A percentile compares a stretch with the other conserved stretches of the same genome.
These are phyloP conservation scores for Phoma sp. DNA, from an alignment of 2,329 filamentous ascomycete genomes.

Conservation along the genomic window DNA sequence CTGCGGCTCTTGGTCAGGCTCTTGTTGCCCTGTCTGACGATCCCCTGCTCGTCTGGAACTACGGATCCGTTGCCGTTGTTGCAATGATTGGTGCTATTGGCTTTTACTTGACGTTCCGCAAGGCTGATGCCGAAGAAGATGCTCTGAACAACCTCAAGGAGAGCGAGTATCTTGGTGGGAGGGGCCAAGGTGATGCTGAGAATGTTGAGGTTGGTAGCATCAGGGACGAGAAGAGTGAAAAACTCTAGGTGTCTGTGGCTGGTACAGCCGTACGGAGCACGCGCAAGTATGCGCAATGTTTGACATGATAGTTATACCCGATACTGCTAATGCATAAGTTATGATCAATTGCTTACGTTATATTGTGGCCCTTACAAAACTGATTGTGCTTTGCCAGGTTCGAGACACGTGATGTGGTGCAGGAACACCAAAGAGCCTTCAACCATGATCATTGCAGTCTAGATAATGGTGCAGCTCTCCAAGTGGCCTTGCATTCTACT, in stretches of 20 bases:
- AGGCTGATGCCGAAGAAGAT: conserved; percentile 42
- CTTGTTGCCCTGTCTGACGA: conserved; percentile 42
- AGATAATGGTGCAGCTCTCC: no score
- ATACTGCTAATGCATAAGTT: no score
- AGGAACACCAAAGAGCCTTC: no score
- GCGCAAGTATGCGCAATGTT: neutral
- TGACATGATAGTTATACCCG: neutral
- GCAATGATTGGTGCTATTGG: conserved; percentile 37
- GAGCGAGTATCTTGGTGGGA: conserved; percentile 29
- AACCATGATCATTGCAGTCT: no score
- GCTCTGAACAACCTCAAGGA: conserved; percentile 39
- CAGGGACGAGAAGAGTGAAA: conserved; percentile 32
- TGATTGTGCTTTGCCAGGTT: no score
- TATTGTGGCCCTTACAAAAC: no score
- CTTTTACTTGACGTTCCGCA: conserved; percentile 43
- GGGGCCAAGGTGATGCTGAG: conserved; percentile 25
- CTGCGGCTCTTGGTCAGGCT: conserved; percentile 40
- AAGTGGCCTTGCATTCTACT: no score
- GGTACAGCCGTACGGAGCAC: neutral
- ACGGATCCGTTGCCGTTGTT: conserved; percentile 40
- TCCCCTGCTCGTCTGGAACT: conserved; percentile 43
- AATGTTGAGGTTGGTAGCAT: conserved; percentile 20
- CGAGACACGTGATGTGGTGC: no score
- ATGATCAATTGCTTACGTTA: no score
- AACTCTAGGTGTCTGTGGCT: conserved; percentile 1